A percentile compares a stretch with the other conserved stretches of the same genome.
Conservation (phyloP, 2,329 filamentous ascomycete species). For the Penicillium polonicum region DNA sequence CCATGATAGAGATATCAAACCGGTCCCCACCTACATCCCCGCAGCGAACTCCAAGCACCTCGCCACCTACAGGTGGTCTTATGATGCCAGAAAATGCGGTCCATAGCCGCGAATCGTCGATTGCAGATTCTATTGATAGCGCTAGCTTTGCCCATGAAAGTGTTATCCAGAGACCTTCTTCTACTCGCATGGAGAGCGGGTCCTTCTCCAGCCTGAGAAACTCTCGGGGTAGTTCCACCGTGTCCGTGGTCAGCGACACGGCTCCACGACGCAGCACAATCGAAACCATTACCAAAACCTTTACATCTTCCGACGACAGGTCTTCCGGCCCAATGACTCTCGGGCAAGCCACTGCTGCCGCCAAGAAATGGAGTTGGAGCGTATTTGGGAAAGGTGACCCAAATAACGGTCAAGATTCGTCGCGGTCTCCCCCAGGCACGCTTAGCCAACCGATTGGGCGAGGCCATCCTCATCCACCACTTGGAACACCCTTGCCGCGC, state of each 20-base stretch:
- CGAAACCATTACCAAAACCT: slow-evolving; percentile 30
- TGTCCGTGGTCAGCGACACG: slow-evolving; percentile 31
- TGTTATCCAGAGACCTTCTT: slow-evolving; percentile 29
- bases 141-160: slow-evolving; percentile 21
- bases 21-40: slow-evolving; percentile 59
- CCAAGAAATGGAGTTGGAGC: slow-evolving; percentile 60
- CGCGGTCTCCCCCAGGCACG: slow-evolving; percentile 39
- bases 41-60: slow-evolving; percentile 47
- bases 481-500: slow-evolving; percentile 72
- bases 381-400: slow-evolving; percentile 48
- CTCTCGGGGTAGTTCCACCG: slow-evolving; percentile 24
- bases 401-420: slow-evolving; percentile 43
- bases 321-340: slow-evolving; percentile 45
- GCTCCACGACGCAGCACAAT: slow-evolving; percentile 31
- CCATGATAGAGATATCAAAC: slow-evolving; percentile 68
- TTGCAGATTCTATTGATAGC: slow-evolving; percentile 46
- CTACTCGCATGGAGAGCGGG: slow-evolving; percentile 26
- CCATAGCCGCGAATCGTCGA: slow-evolving; percentile 50
- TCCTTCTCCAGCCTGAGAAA: slow-evolving; percentile 24
- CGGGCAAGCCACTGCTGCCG: slow-evolving; percentile 54
- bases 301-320: slow-evolving; percentile 35
- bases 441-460: slow-evolving; percentile 74
- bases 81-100: slow-evolving; percentile 38
- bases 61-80: slow-evolving; percentile 40
- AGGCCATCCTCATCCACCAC: slow-evolving; percentile 77